These are phyloP conservation scores for Euclidium syriacum DNA, from an alignment of 345 rosid genomes.

Conservation along the genomic window DNA sequence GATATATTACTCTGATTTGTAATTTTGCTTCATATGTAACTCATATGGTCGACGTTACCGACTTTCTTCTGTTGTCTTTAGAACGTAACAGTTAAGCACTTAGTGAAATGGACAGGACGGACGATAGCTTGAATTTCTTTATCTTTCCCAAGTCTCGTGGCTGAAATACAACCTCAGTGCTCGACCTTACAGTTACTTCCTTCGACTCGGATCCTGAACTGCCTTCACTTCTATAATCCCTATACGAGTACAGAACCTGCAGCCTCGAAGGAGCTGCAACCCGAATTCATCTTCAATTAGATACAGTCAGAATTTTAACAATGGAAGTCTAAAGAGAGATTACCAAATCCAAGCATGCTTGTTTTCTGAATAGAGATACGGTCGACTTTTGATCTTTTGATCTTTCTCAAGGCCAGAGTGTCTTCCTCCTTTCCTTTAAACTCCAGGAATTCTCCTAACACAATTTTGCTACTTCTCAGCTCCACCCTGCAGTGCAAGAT, in stretches of 20 bases:
- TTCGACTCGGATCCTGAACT: slow-evolving; percentile 67
- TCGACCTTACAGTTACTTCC: slow-evolving; percentile 71
- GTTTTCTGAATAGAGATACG: slow-evolving; percentile 63
- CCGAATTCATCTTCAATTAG: not conserved
- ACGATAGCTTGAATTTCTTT: slow-evolving; percentile 69
- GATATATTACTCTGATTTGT: not conserved
- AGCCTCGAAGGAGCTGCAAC: slow-evolving; percentile 75
- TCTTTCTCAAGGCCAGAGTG: slow-evolving; percentile 41
- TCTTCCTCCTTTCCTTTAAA: slow-evolving; percentile 88
- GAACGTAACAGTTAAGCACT: slow-evolving; percentile 45
- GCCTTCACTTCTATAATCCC: slow-evolving; percentile 81
- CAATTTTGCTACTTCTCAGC: slow-evolving; percentile 65
- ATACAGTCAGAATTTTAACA: not conserved
- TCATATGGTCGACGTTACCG: not conserved
- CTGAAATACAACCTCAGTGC: slow-evolving; percentile 72
- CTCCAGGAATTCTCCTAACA: slow-evolving; percentile 81
- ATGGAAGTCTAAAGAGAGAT: not conserved
- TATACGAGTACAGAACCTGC: slow-evolving; percentile 64
- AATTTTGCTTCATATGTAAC: not conserved
- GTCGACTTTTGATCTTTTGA: slow-evolving; percentile 80
- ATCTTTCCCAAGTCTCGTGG: slow-evolving; percentile 51
- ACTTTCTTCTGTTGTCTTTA: not conserved
- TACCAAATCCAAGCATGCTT: slow-evolving; percentile 95
- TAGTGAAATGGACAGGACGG: slow-evolving; percentile 58
- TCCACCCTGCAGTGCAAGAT: slow-evolving; percentile 65